Conservation (phyloP, 2,329 filamentous ascomycete genomes). For the Chalaropsis ovoidea region DNA sequence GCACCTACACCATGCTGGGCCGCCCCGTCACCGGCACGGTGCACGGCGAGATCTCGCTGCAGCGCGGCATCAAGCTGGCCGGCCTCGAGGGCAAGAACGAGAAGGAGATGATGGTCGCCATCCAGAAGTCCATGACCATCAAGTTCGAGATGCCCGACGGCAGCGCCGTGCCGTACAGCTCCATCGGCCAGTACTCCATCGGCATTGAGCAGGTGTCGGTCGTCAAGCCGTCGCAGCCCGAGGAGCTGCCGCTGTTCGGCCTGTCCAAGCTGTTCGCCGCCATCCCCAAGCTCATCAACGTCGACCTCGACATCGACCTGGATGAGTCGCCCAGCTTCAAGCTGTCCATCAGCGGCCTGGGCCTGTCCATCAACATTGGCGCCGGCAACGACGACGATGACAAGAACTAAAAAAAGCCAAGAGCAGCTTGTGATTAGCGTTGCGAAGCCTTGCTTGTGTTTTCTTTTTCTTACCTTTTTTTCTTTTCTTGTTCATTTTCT, state of each 20-base stretch:
- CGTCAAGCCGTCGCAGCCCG: constrained; percentile 20
- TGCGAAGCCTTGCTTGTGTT: background rate
- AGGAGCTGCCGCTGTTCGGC: constrained; percentile 25
- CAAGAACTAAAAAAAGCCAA: background rate
- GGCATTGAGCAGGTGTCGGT: constrained; percentile 24
- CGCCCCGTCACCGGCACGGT: constrained; percentile 32
- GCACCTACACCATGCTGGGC: constrained; percentile 34
- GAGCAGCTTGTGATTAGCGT: background rate
- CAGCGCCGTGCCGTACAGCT: constrained; percentile 19
- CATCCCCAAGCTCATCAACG: constrained; percentile 30
- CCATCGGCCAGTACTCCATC: constrained; percentile 21
- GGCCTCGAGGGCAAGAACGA: constrained; percentile 33
- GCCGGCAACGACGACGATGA: background rate
- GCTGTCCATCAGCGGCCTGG: constrained; percentile 19
- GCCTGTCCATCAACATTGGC: constrained; percentile 21
- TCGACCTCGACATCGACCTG: constrained; percentile 30
- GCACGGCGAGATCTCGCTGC: constrained; percentile 35
- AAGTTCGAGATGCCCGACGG: constrained; percentile 26
- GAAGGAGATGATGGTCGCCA: constrained; percentile 14
- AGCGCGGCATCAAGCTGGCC: constrained; percentile 57
- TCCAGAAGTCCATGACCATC: constrained; percentile 29
- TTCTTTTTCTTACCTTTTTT: background rate
- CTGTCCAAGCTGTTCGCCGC: constrained; percentile 19
- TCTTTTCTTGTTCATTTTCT: background rate
- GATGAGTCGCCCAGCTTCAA: constrained; percentile 21